Evolutionary conservation across 2,329 filamentous ascomycete species (phyloP).

Genomic region (Aspergillus pseudoviridinutans): DNA sequence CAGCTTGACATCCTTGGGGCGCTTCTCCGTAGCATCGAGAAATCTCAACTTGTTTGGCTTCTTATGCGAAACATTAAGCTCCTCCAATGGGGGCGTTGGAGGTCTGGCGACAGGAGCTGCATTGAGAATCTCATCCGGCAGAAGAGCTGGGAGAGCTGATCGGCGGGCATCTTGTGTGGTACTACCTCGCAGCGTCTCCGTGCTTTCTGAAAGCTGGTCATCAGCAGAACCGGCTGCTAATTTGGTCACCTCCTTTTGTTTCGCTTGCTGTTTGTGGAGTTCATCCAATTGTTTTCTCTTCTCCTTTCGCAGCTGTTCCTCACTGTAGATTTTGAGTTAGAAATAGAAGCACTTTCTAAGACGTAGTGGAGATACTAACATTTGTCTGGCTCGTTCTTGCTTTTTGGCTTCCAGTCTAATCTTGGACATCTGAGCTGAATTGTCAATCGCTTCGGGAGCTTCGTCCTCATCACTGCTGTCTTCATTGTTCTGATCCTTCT

Average conservation of each 20-base stretch:
- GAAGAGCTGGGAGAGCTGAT: slow-evolving; percentile 45
- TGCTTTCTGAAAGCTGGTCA: slow-evolving; percentile 39
- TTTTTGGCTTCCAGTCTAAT: slow-evolving; percentile 39
- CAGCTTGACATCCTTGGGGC: slow-evolving; percentile 48
- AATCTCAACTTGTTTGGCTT: slow-evolving; percentile 47
- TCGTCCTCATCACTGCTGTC: slow-evolving; percentile 37
- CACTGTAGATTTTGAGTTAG: slow-evolving; percentile 27
- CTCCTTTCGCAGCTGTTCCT: slow-evolving; percentile 36
- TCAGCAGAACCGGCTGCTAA: slow-evolving; percentile 18
- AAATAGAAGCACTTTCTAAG: background rate
- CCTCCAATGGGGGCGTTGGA: slow-evolving; percentile 42
- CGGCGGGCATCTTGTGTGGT: slow-evolving; percentile 33
- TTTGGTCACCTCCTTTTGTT: slow-evolving; percentile 26
- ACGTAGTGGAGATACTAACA: slow-evolving; percentile 22
- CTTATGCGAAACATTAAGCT: slow-evolving; percentile 17
- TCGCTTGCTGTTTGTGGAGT: slow-evolving; percentile 37
- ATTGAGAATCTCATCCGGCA: slow-evolving; percentile 50
- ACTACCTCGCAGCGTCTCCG: slow-evolving; percentile 37
- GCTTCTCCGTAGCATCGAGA: slow-evolving; percentile 45
- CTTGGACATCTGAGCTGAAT: slow-evolving; percentile 35
- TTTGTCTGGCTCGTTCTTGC: slow-evolving; percentile 34
- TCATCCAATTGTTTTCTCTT: slow-evolving; percentile 40
- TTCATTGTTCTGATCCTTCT: slow-evolving; percentile 18
- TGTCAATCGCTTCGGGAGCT: slow-evolving; percentile 41
- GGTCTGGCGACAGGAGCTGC: slow-evolving; percentile 42